A percentile compares a stretch with the other conserved stretches of the same genome.
Evolutionary conservation across 176 grass and related monocot genomes (phyloP).

Genomic region (Raddia distichophylla): DNA sequence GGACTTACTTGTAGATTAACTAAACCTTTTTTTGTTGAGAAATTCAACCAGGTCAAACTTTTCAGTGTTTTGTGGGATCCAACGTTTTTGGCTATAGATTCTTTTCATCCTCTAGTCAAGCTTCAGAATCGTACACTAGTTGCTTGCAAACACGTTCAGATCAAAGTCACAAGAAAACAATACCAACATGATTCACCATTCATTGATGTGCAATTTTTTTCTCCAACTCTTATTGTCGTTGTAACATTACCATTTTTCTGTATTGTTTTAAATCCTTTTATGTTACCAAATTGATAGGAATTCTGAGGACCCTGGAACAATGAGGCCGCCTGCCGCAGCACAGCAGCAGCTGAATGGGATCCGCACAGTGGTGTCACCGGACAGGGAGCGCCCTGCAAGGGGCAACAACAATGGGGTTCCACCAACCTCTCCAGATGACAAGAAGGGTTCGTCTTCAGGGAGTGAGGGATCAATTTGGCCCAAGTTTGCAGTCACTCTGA

Average conservation of each 20-base stretch:
- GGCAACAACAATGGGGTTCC: conserved; percentile 43
- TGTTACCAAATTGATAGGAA: conserved; percentile 45
- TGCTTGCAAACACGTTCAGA: background rate
- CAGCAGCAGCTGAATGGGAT: conserved; percentile 57
- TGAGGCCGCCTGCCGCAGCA: conserved; percentile 55
- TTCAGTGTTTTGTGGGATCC: background rate
- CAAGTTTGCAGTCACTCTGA: conserved; percentile 65
- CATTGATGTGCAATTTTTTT: background rate
- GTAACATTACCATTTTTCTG: conserved; percentile 12
- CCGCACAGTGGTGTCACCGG: conserved; percentile 35
- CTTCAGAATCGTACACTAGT: conserved; percentile 28
- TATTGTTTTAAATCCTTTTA: conserved; percentile 31
- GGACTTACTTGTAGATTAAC: background rate
- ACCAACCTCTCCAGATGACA: conserved; percentile 52
- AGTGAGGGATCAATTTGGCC: conserved; percentile 82
- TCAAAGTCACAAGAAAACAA: conserved; percentile 1
- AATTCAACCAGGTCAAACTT: background rate
- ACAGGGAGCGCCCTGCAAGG: conserved; percentile 41
- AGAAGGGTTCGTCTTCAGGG: conserved; percentile 74
- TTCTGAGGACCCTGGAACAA: conserved; percentile 59
- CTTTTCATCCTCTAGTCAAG: background rate
- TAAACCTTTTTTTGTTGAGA: conserved; percentile 3
- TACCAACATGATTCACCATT: background rate
- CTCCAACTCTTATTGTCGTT: background rate
- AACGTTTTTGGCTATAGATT: background rate